Conservation (phyloP, 192 early-diverging fungal genomes). For the Allomyces javanicus region DNA sequence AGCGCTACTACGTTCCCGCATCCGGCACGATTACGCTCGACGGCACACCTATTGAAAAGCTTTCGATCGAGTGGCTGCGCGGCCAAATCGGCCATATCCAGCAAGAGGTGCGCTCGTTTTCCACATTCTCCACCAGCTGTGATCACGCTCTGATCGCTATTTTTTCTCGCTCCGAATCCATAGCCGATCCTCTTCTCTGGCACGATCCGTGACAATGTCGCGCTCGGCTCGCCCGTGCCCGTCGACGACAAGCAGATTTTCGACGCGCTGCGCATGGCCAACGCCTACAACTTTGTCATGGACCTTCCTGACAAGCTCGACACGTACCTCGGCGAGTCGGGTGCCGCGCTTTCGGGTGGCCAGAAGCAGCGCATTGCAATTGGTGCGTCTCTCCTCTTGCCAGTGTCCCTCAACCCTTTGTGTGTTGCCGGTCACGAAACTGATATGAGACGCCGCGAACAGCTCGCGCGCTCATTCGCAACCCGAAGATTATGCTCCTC, state of each 20-base stretch:
- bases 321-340: slow-evolving; percentile 63
- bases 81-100: slow-evolving; percentile 71
- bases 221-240: slow-evolving; percentile 32
- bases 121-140: no score
- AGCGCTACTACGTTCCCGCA: slow-evolving; percentile 61
- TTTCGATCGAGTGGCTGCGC: slow-evolving; percentile 66
- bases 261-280: slow-evolving; percentile 24
- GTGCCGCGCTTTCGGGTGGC: slow-evolving; percentile 58
- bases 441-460: no score
- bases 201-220: slow-evolving; percentile 64
- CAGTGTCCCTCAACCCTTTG: no score
- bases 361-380: slow-evolving; percentile 95
- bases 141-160: no score
- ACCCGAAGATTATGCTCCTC: slow-evolving; percentile 66
- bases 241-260: slow-evolving; percentile 35
- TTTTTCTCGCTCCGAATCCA: no score
- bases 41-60: slow-evolving; percentile 47
- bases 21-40: slow-evolving; percentile 46
- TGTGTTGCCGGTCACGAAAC: no score
- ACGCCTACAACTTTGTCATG: slow-evolving; percentile 67
- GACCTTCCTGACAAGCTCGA: slow-evolving; percentile 62
- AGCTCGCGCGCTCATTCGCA: slow-evolving; percentile 70
- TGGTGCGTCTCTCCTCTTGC: slow-evolving; percentile 9
- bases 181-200: slow-evolving; percentile 68
- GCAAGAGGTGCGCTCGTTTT: slow-evolving; percentile 29